Base-by-base conservation (phyloP, 148 eudicot species). In the Heliamphora exappendiculata region DNA sequence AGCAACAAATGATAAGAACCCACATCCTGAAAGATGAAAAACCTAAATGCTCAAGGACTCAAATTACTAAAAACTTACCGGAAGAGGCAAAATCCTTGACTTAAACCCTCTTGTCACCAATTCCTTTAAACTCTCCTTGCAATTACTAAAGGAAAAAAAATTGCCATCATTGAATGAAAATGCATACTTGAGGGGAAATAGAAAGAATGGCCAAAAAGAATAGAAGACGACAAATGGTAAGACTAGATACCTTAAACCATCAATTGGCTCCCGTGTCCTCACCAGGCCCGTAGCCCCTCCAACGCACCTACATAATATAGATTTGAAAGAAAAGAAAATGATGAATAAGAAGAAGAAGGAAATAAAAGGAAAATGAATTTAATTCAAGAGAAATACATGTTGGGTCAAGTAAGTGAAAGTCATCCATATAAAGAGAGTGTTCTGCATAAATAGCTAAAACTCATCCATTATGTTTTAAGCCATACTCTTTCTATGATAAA, bases 261-360 rank as follows among this genome's bases (percentile, higher is more conserved):
- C 84, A 22, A 78, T 28, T 0, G 84, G 87, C 71, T 84, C 84
- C 87, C 87, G 84, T 84, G 66, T 84, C 84, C 0, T 81, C 75
- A 2, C 70, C 72, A 19, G 82, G 76, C 55, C 84, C 84, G 75
- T 81, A 84, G 1, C 86, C 87, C 75, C 51, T 81, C 84, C 84
- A 84, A 9, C 84, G 82, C n/a, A 84, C 72, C 86, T 83, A 67
- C 34, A 34, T 13, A 31, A 54, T 33, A 29, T 29, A 10, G 28
- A 72, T 31, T 4, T 33, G n/a, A 47, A 17, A 45, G 9, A 36
- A 50, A 22, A n/a, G 16, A 9, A 75, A 63, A 7, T 1, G 4
- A 36, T 9, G 4, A 64, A 50, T 16, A 12, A 50, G 1, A 0
- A 3, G 4, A 26, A 29, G 14, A 31, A 34, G 2, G 1, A 39